Conservation (phyloP, 192 early-diverging fungal genomes). For the Entophlyctis helioformis region DNA sequence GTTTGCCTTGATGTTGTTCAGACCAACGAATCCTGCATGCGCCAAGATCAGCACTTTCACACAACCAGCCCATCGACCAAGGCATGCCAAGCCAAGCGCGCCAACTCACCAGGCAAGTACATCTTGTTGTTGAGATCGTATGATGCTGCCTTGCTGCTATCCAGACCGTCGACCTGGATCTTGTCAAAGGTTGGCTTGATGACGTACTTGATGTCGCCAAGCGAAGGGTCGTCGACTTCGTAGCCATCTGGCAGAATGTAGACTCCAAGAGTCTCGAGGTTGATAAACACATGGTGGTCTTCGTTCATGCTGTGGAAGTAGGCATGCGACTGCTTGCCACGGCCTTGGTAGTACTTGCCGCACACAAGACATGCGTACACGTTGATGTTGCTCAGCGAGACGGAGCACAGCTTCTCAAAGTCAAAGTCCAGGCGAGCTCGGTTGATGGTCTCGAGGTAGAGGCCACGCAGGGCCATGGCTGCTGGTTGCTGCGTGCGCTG, state of each 20-base stretch:
- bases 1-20: conserved; percentile 91
- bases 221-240: conserved; percentile 71
- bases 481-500: too few relatives aligned
- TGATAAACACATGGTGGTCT: conserved; percentile 93
- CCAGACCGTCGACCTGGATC: conserved; percentile 56
- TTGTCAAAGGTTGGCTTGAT: conserved; percentile 68
- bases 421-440: conserved; percentile 89
- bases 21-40: conserved; percentile 69
- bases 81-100: too few relatives aligned
- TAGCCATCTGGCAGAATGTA: conserved; percentile 93
- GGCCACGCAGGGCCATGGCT: too few relatives aligned
- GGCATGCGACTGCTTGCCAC: conserved; percentile 81
- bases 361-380: conserved; percentile 95
- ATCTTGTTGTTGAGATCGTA: conserved; percentile 76
- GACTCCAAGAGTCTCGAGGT: conserved; percentile 68
- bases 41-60: too few relatives aligned
- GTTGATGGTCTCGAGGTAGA: conserved; percentile 79
- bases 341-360: conserved; percentile 91
- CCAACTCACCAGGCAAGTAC: conserved; percentile 60
- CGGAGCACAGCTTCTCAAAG: conserved; percentile 95
- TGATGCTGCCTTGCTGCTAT: conserved; percentile 42
- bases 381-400: conserved; percentile 84
- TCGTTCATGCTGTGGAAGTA: conserved; percentile 94
- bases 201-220: conserved; percentile 91
- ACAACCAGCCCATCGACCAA: not conserved